Evolutionary conservation across 2,329 filamentous ascomycete species (phyloP).

Genomic region (Myriangium duriaei): DNA sequence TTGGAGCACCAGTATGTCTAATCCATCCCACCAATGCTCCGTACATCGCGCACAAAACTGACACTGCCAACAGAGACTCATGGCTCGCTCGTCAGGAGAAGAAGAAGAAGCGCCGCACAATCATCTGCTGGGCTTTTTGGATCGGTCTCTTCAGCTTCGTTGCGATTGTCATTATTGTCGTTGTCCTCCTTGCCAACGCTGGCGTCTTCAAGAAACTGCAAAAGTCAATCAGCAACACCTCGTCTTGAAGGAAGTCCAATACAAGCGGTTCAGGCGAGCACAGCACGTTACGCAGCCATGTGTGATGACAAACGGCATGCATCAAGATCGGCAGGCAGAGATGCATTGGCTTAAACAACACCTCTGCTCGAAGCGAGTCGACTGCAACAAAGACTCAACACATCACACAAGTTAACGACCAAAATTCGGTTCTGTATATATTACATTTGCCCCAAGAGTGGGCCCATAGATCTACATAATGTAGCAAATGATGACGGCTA

Average conservation of each 20-base stretch:
- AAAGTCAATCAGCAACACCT: slow-evolving; percentile 1
- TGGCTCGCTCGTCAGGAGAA: slow-evolving; percentile 41
- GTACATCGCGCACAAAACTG: slow-evolving; percentile 5
- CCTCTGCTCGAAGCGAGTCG: not conserved
- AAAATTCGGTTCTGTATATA: not conserved
- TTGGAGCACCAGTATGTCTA: slow-evolving; percentile 30
- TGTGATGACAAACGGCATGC: too few species aligned
- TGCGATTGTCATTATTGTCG: slow-evolving; percentile 31
- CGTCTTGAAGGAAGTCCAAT: not conserved
- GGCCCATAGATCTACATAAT: not conserved
- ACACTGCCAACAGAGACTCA: slow-evolving; percentile 28
- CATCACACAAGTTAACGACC: not conserved
- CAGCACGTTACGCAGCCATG: too few species aligned
- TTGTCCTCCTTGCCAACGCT: slow-evolving; percentile 31
- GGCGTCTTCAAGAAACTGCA: slow-evolving; percentile 15
- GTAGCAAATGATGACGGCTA: too few species aligned
- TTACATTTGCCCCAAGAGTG: not conserved
- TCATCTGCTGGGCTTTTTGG: slow-evolving; percentile 39
- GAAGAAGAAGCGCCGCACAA: slow-evolving; percentile 36
- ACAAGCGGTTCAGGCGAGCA: too few species aligned
- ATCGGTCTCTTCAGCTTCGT: slow-evolving; percentile 32
- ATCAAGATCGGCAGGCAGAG: too few species aligned
- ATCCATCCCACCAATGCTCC: slow-evolving; percentile 10
- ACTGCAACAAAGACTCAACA: not conserved
- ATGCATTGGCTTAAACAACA: not conserved